Percentiles rank a stretch among this genome's conserved stretches.
Evolutionary conservation across 305 asterid genomes (phyloP).

Genomic region (Fraxinus platypoda): DNA sequence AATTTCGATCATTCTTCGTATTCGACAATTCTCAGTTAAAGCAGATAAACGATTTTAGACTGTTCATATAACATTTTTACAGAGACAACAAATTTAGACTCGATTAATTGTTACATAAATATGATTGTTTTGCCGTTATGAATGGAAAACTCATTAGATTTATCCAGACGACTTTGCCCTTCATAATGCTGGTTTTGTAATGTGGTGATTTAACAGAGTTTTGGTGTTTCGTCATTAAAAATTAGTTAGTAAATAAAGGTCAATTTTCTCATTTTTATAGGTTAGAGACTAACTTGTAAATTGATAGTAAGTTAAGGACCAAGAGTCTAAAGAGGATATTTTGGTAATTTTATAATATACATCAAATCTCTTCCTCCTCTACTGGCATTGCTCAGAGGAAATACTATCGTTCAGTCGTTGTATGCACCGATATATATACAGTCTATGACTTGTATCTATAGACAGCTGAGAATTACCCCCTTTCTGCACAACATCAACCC

Average conservation of each 20-base stretch:
- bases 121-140: too few relatives aligned
- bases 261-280: neutral
- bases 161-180: neutral
- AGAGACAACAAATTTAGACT: too few relatives aligned
- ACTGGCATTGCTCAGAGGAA: neutral
- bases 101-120: too few relatives aligned
- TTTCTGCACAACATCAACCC: neutral
- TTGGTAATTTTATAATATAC: neutral
- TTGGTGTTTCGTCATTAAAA: neutral
- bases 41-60: too few relatives aligned
- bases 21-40: too few relatives aligned
- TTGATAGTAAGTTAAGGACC: neutral
- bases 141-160: too few relatives aligned
- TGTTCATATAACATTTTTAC: too few relatives aligned
- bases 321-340: neutral
- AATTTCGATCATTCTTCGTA: neutral
- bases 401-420: neutral
- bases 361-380: neutral
- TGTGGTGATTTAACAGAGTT: neutral
- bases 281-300: neutral
- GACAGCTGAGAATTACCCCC: neutral
- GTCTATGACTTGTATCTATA: neutral
- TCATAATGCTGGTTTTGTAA: neutral
- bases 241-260: neutral
- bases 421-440: neutral